Percentiles rank a stretch among this genome's conserved stretches.
phyloP scores from a whole-genome alignment of 2,329 filamentous ascomycete genomes.

The Mycocentrospora acerina region DNA sequence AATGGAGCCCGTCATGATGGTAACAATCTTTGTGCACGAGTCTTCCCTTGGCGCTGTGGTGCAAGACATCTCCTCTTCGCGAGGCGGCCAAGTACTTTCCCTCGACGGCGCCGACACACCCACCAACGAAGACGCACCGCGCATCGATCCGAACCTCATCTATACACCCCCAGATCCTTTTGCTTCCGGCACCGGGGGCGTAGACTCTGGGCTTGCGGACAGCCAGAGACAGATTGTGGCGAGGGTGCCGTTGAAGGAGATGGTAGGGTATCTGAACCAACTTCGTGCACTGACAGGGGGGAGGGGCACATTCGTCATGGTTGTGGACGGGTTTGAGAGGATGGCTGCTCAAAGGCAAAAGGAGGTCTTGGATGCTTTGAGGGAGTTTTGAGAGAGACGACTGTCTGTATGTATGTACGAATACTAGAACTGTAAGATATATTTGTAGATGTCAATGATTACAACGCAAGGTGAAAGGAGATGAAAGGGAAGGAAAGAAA shows the following conservation, averaged over 20 bases:
- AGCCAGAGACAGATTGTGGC: conserved; percentile 67
- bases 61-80: conserved; percentile 73
- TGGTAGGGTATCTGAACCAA: conserved; percentile 92
- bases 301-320: conserved; percentile 75
- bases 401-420: too few relatives aligned
- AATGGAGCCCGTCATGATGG: conserved; percentile 93
- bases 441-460: too few relatives aligned
- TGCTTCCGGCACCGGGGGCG: conserved; percentile 38
- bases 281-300: conserved; percentile 86
- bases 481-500: too few relatives aligned
- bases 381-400: conserved; percentile 32
- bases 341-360: conserved; percentile 63
- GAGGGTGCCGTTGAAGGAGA: conserved; percentile 89
- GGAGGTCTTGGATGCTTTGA: conserved; percentile 49
- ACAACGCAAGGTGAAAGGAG: too few relatives aligned
- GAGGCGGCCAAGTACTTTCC: conserved; percentile 73
- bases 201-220: conserved; percentile 20
- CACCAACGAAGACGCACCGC: conserved; percentile 33
- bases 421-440: background rate
- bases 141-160: conserved; percentile 71
- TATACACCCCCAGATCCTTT: conserved; percentile 91
- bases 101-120: conserved; percentile 50
- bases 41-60: conserved; percentile 77
- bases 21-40: conserved; percentile 83
- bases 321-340: conserved; percentile 69